Evolutionary conservation across 2,329 filamentous ascomycete genomes (phyloP), one percentile per base, ranked within the genome.

Genomic region (Apiospora sp.): DNA sequence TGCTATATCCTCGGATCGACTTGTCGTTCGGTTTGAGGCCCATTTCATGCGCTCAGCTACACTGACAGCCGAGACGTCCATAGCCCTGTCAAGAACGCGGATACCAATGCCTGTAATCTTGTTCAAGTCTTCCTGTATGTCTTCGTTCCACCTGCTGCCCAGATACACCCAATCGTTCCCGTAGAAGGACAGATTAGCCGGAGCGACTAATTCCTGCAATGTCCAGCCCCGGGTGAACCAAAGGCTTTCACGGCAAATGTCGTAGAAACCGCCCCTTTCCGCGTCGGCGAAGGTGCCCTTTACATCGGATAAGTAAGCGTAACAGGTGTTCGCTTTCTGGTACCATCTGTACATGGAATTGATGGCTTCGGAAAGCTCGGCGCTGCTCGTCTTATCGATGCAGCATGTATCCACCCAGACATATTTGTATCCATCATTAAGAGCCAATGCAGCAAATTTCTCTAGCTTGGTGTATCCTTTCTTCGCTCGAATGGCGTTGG

Each of bases 11-110:
- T 81, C 76, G 46, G 69, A 14, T 24, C 78, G 75, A 1, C 75
- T 78, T 2, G 77, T 80, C 37, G 73, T 1, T 24, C 80, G 72
- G 1, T 68, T 61, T 0, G 78, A 69, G 2, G 78, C 79, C 80
- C 79, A 81, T 1, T 77, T 78, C 79, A 81, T 81, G 22, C 76
- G 74, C 22, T 74, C 68, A 0, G 78, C 78, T 13, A 79, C 71
- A 54, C 74, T 73, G 22, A 73, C 68, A 1, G 10, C 16, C 0
- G 16, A 67, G 3, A 43, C 8, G 12, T 22, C 27, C 61, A 34
- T 37, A 1, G 61, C 37, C 1, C 30, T 27, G 10, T 34, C 61
- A 7, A 67, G 41, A 6, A 43, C 24, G 16, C 41, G 19, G 1
- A 22, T 67, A 10, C 24, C 13, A 5, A 67, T n/a, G n/a, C n/a